Conservation (phyloP, 2,329 filamentous ascomycete species). For the Hymenotorrendiella dingleyae region DNA sequence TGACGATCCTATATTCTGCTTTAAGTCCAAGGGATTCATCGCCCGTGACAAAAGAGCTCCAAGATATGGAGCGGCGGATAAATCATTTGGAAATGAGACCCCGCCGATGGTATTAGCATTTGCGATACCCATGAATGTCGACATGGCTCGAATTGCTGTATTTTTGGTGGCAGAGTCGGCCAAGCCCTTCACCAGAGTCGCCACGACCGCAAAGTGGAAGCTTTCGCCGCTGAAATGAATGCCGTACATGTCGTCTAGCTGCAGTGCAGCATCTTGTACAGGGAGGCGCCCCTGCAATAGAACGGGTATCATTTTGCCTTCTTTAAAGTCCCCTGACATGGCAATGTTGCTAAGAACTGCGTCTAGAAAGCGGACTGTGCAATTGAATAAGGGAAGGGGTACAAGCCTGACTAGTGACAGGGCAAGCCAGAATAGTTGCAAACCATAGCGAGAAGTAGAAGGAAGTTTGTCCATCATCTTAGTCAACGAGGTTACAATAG, state of each 20-base stretch:
- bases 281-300: slow-evolving; percentile 55
- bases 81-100: slow-evolving; percentile 24
- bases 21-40: slow-evolving; percentile 51
- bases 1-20: slow-evolving; percentile 56
- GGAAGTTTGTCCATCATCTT: slow-evolving; percentile 68
- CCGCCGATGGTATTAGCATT: slow-evolving; percentile 28
- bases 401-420: slow-evolving; percentile 61
- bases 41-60: slow-evolving; percentile 53
- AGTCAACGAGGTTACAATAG: slow-evolving; percentile 60
- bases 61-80: slow-evolving; percentile 46
- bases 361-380: slow-evolving; percentile 58
- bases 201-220: slow-evolving; percentile 63
- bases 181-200: slow-evolving; percentile 57
- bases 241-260: slow-evolving; percentile 59
- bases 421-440: slow-evolving; percentile 66
- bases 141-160: slow-evolving; percentile 54
- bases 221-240: slow-evolving; percentile 58
- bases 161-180: slow-evolving; percentile 55
- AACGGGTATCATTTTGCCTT: slow-evolving; percentile 52
- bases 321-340: slow-evolving; percentile 52
- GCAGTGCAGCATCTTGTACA: slow-evolving; percentile 55
- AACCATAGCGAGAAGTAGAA: slow-evolving; percentile 59
- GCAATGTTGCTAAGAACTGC: slow-evolving; percentile 59
- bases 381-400: slow-evolving; percentile 58
- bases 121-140: slow-evolving; percentile 53